phyloP scores from a whole-genome alignment of 2,329 filamentous ascomycete species.

The Paecilomyces sp. region DNA sequence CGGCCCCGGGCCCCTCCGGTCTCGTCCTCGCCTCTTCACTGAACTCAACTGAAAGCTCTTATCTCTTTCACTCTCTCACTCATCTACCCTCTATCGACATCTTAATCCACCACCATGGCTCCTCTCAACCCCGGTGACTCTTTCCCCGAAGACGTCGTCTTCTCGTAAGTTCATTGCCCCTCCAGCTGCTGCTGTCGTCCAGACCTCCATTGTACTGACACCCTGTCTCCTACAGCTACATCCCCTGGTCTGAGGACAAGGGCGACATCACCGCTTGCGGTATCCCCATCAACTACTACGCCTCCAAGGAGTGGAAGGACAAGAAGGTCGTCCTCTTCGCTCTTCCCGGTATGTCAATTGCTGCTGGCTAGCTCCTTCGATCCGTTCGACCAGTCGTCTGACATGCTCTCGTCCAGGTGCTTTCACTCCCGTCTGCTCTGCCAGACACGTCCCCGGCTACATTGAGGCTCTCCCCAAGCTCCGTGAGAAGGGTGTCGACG shows the following conservation, averaged over 20 bases:
- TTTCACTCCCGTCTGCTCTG: slow-evolving; percentile 83
- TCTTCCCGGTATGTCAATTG: slow-evolving; percentile 49
- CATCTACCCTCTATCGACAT: slow-evolving; percentile 3
- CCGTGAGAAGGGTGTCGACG: slow-evolving; percentile 73
- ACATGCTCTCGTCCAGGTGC: slow-evolving; percentile 44
- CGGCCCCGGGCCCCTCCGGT: slow-evolving; percentile 10
- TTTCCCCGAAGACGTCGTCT: slow-evolving; percentile 74
- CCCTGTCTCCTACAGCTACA: slow-evolving; percentile 49
- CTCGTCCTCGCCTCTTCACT: slow-evolving; percentile 4
- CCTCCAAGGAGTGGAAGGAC: slow-evolving; percentile 65
- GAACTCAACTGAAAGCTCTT: slow-evolving; percentile 6
- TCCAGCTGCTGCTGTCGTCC: slow-evolving; percentile 1
- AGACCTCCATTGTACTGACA: neutral
- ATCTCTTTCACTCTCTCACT: slow-evolving; percentile 6
- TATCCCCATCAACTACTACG: slow-evolving; percentile 69
- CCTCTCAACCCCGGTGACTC: slow-evolving; percentile 71
- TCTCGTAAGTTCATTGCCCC: slow-evolving; percentile 50
- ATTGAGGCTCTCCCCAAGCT: slow-evolving; percentile 63
- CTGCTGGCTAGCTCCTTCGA: neutral
- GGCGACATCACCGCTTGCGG: slow-evolving; percentile 69
- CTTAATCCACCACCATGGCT: slow-evolving; percentile 43
- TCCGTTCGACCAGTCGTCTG: neutral
- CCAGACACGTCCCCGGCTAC: slow-evolving; percentile 73
- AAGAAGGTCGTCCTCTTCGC: slow-evolving; percentile 68
- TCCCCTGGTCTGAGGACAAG: slow-evolving; percentile 66